Evolutionary conservation across 441 rosid species (phyloP).

Genomic region (Gossypium laxum): DNA sequence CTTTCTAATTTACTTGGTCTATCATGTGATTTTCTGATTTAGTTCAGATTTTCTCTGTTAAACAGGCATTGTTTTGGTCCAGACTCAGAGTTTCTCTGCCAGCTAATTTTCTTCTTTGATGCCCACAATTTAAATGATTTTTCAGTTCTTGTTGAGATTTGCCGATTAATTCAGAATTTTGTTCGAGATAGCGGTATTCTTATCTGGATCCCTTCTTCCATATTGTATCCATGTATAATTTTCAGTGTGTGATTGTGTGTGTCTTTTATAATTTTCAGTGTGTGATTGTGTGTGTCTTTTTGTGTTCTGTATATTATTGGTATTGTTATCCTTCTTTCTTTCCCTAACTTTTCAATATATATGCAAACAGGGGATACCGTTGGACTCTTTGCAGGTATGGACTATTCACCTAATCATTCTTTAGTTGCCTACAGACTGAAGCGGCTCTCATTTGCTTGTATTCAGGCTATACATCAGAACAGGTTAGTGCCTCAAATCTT

Average conservation of each 20-base stretch:
- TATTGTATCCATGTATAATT: neutral
- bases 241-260: neutral
- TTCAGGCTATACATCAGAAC: conserved; percentile 69
- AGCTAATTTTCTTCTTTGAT: conserved; percentile 66
- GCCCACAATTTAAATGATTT: conserved; percentile 50
- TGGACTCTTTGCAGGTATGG: conserved; percentile 54
- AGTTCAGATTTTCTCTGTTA: too few species aligned
- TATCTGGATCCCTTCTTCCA: conserved; percentile 6
- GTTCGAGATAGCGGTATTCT: conserved; percentile 49
- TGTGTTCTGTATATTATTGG: too few species aligned
- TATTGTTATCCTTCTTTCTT: neutral
- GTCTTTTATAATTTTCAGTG: too few species aligned
- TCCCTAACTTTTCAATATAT: conserved; percentile 7
- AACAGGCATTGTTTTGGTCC: conserved; percentile 81
- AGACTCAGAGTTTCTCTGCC: conserved; percentile 65
- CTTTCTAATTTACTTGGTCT: conserved; percentile 6
- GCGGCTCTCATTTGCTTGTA: conserved; percentile 55
- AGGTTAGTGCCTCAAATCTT: conserved; percentile 35
- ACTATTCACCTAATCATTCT: conserved; percentile 36
- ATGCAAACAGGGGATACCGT: conserved; percentile 52
- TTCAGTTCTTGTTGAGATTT: conserved; percentile 54
- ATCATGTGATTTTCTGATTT: neutral
- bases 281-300: neutral
- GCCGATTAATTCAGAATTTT: conserved; percentile 47
- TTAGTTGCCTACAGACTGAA: conserved; percentile 79